These are phyloP conservation scores for Nannizzia gypsea DNA, from an alignment of 2,329 filamentous ascomycete species.

Conservation along the genomic window DNA sequence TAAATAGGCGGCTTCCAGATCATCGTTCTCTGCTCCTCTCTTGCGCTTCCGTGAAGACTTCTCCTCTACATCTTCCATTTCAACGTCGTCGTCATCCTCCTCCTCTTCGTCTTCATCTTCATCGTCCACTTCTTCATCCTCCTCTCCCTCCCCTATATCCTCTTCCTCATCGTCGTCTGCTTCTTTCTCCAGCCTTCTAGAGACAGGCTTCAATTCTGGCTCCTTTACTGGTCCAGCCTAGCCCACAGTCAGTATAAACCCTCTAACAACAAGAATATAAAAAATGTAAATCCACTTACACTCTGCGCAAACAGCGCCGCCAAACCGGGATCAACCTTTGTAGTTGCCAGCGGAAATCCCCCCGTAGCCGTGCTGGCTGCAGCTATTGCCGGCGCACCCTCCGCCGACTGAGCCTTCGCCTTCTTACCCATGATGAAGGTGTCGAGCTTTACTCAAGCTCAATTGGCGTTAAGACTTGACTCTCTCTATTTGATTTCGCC, in stretches of 20 bases:
- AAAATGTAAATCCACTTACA: slow-evolving; percentile 40
- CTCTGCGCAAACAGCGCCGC: slow-evolving; percentile 60
- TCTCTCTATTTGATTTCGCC: neutral
- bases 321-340: slow-evolving; percentile 56
- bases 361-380: slow-evolving; percentile 8
- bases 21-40: slow-evolving; percentile 39
- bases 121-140: slow-evolving; percentile 34
- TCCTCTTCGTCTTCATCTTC: slow-evolving; percentile 46
- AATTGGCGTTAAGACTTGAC: neutral
- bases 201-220: slow-evolving; percentile 16
- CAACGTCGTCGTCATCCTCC: neutral
- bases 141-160: slow-evolving; percentile 25
- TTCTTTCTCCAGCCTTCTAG: slow-evolving; percentile 13
- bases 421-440: slow-evolving; percentile 8
- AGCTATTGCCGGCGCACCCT: slow-evolving; percentile 4
- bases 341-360: slow-evolving; percentile 29
- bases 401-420: slow-evolving; percentile 12
- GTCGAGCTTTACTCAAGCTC: neutral
- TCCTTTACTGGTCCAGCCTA: slow-evolving; percentile 32
- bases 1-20: slow-evolving; percentile 36
- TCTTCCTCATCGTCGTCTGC: slow-evolving; percentile 23
- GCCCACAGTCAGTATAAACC: neutral
- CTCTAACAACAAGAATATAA: too few relatives aligned
- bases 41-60: slow-evolving; percentile 41
- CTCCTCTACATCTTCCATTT: slow-evolving; percentile 30